Base-by-base conservation (phyloP, 306 rosid genomes). In the Sicyos edulis region DNA sequence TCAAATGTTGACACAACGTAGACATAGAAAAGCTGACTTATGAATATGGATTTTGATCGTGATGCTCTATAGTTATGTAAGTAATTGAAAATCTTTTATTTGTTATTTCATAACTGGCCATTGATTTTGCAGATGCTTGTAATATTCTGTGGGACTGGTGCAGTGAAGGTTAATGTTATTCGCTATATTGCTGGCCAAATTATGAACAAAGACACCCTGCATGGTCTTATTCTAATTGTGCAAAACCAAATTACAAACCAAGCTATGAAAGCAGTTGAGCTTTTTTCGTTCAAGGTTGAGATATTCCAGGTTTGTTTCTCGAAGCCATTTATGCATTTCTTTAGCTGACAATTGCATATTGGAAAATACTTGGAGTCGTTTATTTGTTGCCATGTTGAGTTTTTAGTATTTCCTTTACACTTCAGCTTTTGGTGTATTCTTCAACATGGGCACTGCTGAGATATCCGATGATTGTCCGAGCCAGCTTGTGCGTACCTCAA, bases 281-380 rank as follows among this genome's bases (percentile, higher is more conserved):
- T 73, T 50, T 78, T 86, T 42, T 49, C 82, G 3, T 86, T 88
- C 74, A 91, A 90, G 77, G 96, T 87, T 68, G 99, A 93, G 78
- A 82, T 88, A 40, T 93, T 93, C 62, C 97, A 91, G 97, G 99
- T 93, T 79, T 70, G 85, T 82, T 74, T 80, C 73, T 17, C 8
- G n/a, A 7, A n/a, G 1, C 19, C 55, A 42, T 21, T 24, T 44
- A 67, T 19, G 42, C 17, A 10, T 65, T 44, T 44, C 15, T 65
- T 64, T 42, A 42, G 53, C 20, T 64, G 53, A 64, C n/a, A 16
- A 20, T 19, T 17, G 24, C 70, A 19, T 64, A 53, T 42, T 42
- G 54, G 17, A 19, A 11, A 65, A 6, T 42, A 20, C n/a, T n/a
- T 11, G n/a, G 29, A 19, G 70, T 40, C 52, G 17, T 19, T 64